These are phyloP conservation scores for Phylloporus sp. DNA, from an alignment of 1,284 basidiomycete species.

Conservation along the genomic window DNA sequence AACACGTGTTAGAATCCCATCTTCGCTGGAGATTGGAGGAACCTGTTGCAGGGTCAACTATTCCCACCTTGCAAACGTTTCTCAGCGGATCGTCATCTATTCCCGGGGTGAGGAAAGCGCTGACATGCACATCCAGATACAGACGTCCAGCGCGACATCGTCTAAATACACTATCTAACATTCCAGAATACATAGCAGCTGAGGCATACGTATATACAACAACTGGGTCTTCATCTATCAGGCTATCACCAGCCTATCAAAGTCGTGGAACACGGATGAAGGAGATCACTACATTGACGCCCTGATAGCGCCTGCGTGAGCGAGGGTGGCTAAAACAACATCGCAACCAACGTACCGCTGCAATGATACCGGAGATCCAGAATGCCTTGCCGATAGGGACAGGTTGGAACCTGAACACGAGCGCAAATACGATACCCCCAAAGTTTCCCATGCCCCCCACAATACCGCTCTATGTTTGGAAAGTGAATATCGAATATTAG, in stretches of 20 bases:
- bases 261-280: constrained; percentile 14
- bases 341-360: constrained; percentile 26
- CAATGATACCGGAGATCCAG: constrained; percentile 49
- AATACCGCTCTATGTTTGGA: not conserved
- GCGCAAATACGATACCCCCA: not conserved
- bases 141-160: too few species aligned
- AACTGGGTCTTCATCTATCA: too few species aligned
- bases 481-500: not conserved
- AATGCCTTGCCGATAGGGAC: constrained; percentile 32
- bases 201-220: too few species aligned
- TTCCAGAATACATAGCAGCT: too few species aligned
- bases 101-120: too few species aligned
- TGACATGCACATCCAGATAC: too few species aligned
- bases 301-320: constrained; percentile 2
- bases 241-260: not conserved
- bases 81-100: too few species aligned
- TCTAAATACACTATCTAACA: too few species aligned
- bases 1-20: too few species aligned
- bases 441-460: not conserved
- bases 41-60: too few species aligned
- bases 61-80: too few species aligned
- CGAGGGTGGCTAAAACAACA: not conserved
- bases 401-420: not conserved
- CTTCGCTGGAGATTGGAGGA: too few species aligned
- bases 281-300: constrained; percentile 11